Base-by-base conservation (phyloP, 139 green algal species). In the Tetradesmus obliquus region DNA sequence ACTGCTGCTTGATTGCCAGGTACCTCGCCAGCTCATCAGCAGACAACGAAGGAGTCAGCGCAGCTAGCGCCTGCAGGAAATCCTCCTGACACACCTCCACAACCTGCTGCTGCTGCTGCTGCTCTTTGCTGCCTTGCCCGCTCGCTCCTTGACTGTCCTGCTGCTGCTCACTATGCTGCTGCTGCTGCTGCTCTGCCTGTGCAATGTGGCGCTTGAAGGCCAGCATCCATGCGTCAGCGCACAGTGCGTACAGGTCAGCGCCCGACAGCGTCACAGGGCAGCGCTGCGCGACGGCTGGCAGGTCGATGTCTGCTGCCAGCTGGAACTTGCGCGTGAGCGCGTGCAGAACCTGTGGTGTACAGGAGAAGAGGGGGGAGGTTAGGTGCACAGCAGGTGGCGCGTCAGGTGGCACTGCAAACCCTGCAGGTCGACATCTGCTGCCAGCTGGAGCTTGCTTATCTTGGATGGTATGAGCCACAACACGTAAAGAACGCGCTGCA, bases 181-280 rank as follows among this genome's bases (percentile, higher is more conserved):
- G 58, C 13, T 76, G 53, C 74, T 32, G 71, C 66, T 79, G 51
- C 45, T 32, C 57, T 5, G 0, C 55, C 3, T 80, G 12, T 17
- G 87, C 81, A 2, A 97, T 94, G 24, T 83, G 82, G 3, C 95
- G 93, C 84, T 96, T 96, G 53, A 98, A 90, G 5, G 95, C 96
- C 8, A 76, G 22, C 95, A 98, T 98, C 98, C 98, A 99, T 0
- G 98, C 97, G 87, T 99, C 98, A 55, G 97, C 95, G 88, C 94
- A 97, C 51, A 99, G 94, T 0, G 96, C 98, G 92, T 99, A 99
- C 92, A 99, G 82, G 94, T 99, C 98, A 0, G 98, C 98, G 3
- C 98, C 98, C 0, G 95, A 99, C 85, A 98, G 95, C 32, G 92
- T 95, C 7, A 84, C 22, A 0, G 95, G 94, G 81, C 95, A 98